phyloP scores from a whole-genome alignment of 306 rosid genomes.

The Fagus crenata region DNA sequence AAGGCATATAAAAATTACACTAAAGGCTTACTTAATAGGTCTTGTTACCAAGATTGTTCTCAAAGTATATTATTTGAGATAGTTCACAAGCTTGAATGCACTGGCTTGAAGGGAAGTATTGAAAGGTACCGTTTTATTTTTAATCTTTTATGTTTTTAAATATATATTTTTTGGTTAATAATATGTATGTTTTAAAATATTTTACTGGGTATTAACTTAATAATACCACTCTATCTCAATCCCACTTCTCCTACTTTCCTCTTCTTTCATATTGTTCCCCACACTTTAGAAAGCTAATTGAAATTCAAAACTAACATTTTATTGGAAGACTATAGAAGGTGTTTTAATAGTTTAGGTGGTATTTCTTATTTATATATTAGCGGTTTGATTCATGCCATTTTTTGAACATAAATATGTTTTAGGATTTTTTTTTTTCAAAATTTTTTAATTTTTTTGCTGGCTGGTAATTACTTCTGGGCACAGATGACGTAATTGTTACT shows the following conservation, averaged over 20 bases:
- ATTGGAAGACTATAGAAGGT: no score
- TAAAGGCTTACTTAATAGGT: background rate
- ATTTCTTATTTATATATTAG: background rate
- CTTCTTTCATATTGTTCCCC: background rate
- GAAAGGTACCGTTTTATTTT: no score
- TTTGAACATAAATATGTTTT: conserved; percentile 6
- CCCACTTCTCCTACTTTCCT: background rate
- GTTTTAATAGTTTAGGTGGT: no score
- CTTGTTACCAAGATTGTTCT: background rate
- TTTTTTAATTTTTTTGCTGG: conserved; percentile 4
- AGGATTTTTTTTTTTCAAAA: background rate
- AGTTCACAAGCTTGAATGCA: background rate
- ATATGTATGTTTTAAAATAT: no score
- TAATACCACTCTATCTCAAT: background rate
- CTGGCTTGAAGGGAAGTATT: background rate
- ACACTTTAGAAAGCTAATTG: background rate
- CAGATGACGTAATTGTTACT: conserved; percentile 84
- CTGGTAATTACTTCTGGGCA: background rate
- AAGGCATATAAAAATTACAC: background rate
- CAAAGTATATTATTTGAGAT: background rate
- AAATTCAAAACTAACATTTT: no score
- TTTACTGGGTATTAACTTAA: no score
- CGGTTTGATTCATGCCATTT: background rate
- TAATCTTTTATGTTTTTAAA: background rate
- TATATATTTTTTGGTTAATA: no score